Evolutionary conservation across 306 rosid genomes (phyloP).

Genomic region (Malus asiatica): DNA sequence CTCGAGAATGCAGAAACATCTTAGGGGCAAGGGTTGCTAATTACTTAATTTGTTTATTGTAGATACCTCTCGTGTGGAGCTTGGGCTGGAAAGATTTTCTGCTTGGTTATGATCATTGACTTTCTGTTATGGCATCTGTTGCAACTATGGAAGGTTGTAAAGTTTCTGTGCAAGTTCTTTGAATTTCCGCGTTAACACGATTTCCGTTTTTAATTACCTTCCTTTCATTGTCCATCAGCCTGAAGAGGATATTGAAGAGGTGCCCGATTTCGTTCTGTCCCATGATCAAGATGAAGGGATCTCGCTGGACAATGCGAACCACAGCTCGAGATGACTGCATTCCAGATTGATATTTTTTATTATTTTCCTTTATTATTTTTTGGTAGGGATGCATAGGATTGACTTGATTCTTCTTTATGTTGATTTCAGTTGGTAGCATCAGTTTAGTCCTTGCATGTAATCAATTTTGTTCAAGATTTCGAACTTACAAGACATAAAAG

Average conservation of each 20-base stretch:
- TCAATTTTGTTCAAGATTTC: background rate
- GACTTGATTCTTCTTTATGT: background rate
- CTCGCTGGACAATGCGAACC: background rate
- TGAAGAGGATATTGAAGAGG: slow-evolving; percentile 57
- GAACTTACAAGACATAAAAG: background rate
- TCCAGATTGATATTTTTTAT: background rate
- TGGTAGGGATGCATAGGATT: background rate
- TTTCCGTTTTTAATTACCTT: background rate
- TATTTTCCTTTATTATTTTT: no score
- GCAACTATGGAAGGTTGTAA: slow-evolving; percentile 58
- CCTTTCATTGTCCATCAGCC: slow-evolving; percentile 33
- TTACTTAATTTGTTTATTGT: slow-evolving; percentile 10
- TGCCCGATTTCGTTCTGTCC: slow-evolving; percentile 41
- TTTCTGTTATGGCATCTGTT: slow-evolving; percentile 65
- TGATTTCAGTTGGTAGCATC: background rate
- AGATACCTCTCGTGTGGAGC: slow-evolving; percentile 83
- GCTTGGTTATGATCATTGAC: slow-evolving; percentile 80
- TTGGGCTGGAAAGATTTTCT: slow-evolving; percentile 88
- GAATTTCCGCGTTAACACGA: background rate
- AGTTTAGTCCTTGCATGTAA: background rate
- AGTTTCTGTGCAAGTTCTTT: slow-evolving; percentile 9
- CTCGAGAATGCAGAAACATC: background rate
- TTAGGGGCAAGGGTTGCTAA: slow-evolving; percentile 1
- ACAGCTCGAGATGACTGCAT: background rate
- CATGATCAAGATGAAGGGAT: slow-evolving; percentile 25